phyloP scores from a whole-genome alignment of 768 basidiomycete species.

The Lepiota subincarnata region DNA sequence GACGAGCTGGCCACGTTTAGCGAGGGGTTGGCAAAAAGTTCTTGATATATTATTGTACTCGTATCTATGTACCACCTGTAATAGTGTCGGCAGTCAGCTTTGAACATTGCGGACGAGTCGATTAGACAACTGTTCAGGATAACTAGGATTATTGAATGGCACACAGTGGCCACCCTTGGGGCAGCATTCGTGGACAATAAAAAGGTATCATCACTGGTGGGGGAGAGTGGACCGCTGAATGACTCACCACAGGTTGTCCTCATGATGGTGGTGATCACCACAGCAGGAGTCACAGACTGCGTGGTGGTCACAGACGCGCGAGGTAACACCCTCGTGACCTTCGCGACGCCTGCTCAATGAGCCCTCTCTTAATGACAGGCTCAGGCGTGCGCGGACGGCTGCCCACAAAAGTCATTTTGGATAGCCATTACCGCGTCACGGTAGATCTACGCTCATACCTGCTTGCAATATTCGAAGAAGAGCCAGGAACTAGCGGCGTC shows the following conservation, averaged over 20 bases:
- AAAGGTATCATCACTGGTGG: not conserved
- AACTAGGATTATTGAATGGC: conserved; percentile 11
- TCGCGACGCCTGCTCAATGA: not conserved
- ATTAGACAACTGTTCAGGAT: conserved; percentile 1
- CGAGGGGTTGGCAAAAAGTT: not conserved
- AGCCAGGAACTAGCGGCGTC: not conserved
- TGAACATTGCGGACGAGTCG: not conserved
- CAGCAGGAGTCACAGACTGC: not conserved
- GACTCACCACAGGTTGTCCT: conserved; percentile 4
- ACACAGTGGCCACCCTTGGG: conserved; percentile 6
- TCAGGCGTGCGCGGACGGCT: conserved; percentile 5
- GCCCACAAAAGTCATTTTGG: conserved; percentile 32
- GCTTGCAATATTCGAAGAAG: conserved; percentile 27
- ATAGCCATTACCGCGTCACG: conserved; percentile 40
- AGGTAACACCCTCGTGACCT: not conserved
- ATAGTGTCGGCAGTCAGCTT: not conserved
- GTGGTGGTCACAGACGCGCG: not conserved
- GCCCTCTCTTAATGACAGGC: not conserved
- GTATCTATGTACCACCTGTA: not conserved
- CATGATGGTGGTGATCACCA: too few species aligned
- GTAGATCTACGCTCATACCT: conserved; percentile 37
- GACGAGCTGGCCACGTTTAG: conserved; percentile 28
- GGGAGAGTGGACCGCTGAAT: not conserved
- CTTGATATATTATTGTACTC: not conserved
- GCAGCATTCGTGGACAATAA: conserved; percentile 6